Base-by-base conservation (phyloP, 805 yeast species). In the Wickerhamomyces canadensis region DNA sequence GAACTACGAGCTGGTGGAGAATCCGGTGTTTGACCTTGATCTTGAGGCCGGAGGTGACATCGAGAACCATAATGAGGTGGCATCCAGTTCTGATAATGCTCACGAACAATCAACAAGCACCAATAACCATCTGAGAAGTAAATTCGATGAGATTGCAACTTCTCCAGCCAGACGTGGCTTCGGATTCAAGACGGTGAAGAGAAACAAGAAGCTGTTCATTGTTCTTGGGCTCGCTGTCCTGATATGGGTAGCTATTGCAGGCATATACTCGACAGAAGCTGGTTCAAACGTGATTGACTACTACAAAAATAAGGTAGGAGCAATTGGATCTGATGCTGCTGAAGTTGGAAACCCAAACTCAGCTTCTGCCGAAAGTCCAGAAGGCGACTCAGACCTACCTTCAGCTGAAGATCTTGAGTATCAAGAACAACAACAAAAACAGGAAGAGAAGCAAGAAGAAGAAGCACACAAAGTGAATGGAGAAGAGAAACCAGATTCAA, bases 1-100 rank as follows among this genome's bases (percentile, higher is more conserved):
- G 14, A n/a, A 36, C 27, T 40, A 49, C 29, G 54, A 51, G 36
- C 34, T 51, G 35, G 47, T 45, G 26, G 47, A 45, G 14, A 34
- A 44, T 13, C 35, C 52, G 6, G 34, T 29, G 19, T 37, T 38
- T 19, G 44, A 41, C 19, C 19, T 27, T 9, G 45, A 42, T 21
- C 13, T 33, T 3, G 44, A 33, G 11, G 8, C 28, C 9, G 29
- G 14, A 10, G 14, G n/a, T 25, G 12, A 8, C 27, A 25, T 9
- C 13, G 31, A 23, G 12, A 21, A 21, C 23, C 10, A n/a, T 14
- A n/a, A 6, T n/a, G 19, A 15, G 13, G 12, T n/a, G n/a, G n/a
- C n/a, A n/a, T 31, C 24, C 4, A 21, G 26, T 23, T 23, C 26
- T 15, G 27, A 23, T 23, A 16, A 19, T 23, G 11, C 9, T 15